Base-by-base conservation (phyloP, 2,329 filamentous ascomycete species). In the Talaromyces sp. region DNA sequence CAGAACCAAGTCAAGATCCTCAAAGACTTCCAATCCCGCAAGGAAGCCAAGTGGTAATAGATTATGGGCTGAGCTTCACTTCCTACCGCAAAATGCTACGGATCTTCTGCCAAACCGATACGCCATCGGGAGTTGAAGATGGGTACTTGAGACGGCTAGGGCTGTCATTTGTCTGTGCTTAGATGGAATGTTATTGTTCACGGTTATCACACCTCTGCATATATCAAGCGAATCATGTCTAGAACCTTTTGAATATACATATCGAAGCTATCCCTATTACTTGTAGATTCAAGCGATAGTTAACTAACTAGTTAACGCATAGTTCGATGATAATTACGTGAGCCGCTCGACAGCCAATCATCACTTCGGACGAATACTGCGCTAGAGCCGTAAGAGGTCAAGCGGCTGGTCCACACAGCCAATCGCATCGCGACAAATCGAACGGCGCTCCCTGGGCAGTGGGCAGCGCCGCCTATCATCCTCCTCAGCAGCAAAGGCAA, bases 1-100 rank as follows among this genome's bases (percentile, higher is more conserved):
- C 89, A 95, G 81, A 88, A 89, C 78, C 85, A 90, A 71, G 89
- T 97, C 58, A 81, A 72, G n/a, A 93, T 96, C 72, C 80, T 98
- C 75, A 88, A 89, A 75, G 78, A 77, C 54, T 91, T 91, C 75
- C 77, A 86, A 77, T 81, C 76, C 43, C 81, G 76, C 64, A 84
- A 84, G 75, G 84, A 87, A 65, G 77, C 76, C n/a, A 78, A 82
- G 68, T 80, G 78, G 78, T 78, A 77, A 43, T 43, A 29, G 34
- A 5, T 6, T 29, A 29, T 40, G 25, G 2, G n/a, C 31, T 56
- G 19, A 43, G 29, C 27, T 54, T 34, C 3, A 22, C 36, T 36
- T 13, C 29, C n/a, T 27, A n/a, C 22, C 13, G 11, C 13, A 25
- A 61, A 53, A 53, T 17, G n/a, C 31, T 31, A 43, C 29, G 15